Evolutionary conservation across 2,329 filamentous ascomycete species (phyloP).

Genomic region (Didymella exigua): DNA sequence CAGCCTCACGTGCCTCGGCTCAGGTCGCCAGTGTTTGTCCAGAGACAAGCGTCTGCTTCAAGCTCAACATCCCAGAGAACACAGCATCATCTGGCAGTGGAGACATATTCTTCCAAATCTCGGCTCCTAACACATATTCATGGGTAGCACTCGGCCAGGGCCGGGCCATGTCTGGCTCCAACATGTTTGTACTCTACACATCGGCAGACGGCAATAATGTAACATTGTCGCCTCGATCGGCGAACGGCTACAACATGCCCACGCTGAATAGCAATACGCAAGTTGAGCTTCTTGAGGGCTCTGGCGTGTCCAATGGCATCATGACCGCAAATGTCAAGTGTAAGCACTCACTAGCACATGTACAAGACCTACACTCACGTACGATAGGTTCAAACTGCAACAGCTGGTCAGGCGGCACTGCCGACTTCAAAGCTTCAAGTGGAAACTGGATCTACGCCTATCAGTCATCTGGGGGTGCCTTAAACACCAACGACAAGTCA

Average conservation of each 20-base stretch:
- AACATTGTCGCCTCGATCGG: slow-evolving; percentile 61
- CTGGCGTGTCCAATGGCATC: slow-evolving; percentile 57
- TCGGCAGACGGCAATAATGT: slow-evolving; percentile 59
- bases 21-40: slow-evolving; percentile 41
- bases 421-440: slow-evolving; percentile 53
- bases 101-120: slow-evolving; percentile 64
- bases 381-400: slow-evolving; percentile 57
- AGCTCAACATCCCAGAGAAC: slow-evolving; percentile 60
- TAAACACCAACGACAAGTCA: slow-evolving; percentile 55
- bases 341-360: slow-evolving; percentile 21
- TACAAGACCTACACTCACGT: slow-evolving; percentile 14
- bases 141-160: slow-evolving; percentile 65
- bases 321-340: slow-evolving; percentile 65
- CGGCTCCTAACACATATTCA: slow-evolving; percentile 57
- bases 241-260: slow-evolving; percentile 53
- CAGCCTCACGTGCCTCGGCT: slow-evolving; percentile 36
- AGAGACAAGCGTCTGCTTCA: slow-evolving; percentile 51
- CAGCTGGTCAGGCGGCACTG: slow-evolving; percentile 58
- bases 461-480: slow-evolving; percentile 51
- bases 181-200: slow-evolving; percentile 66
- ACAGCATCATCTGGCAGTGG: slow-evolving; percentile 59
- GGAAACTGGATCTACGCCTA: slow-evolving; percentile 60
- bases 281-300: slow-evolving; percentile 59
- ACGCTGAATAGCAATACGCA: slow-evolving; percentile 50
- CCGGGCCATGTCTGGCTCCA: slow-evolving; percentile 58